phyloP scores from a whole-genome alignment of 1,284 basidiomycete genomes.

The Sphaerobolus stellatus region DNA sequence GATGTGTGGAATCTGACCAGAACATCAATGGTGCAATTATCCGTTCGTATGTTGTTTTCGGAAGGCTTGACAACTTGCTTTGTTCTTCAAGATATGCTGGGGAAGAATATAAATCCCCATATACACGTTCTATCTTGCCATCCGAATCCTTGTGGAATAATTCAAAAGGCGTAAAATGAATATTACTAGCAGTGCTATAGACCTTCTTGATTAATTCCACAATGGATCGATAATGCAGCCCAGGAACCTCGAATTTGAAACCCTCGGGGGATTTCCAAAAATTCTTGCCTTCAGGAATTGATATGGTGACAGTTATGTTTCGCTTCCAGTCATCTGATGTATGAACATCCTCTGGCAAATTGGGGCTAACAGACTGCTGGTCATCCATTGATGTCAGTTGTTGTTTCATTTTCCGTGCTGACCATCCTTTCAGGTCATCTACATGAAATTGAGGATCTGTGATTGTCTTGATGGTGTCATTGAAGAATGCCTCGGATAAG shows the following conservation, averaged over 20 bases:
- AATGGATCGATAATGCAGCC: constrained; percentile 9
- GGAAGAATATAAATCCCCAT: constrained; percentile 31
- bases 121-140: constrained; percentile 22
- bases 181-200: constrained; percentile 14
- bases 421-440: neutral
- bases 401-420: neutral
- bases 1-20: constrained; percentile 15
- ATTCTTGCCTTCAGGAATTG: constrained; percentile 1
- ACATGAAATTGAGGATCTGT: neutral
- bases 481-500: neutral
- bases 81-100: constrained; percentile 10
- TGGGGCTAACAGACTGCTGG: neutral
- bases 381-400: neutral
- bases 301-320: neutral
- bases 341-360: no score
- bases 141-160: constrained; percentile 23
- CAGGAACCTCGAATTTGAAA: neutral
- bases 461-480: neutral
- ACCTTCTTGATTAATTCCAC: constrained; percentile 5
- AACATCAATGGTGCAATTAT: constrained; percentile 11
- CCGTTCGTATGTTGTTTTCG: neutral
- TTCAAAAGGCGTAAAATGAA: constrained; percentile 28
- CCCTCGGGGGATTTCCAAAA: neutral
- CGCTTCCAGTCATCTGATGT: neutral
- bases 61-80: neutral